Conservation (phyloP, 768 basidiomycete species). For the Butyriboletus loyo region DNA sequence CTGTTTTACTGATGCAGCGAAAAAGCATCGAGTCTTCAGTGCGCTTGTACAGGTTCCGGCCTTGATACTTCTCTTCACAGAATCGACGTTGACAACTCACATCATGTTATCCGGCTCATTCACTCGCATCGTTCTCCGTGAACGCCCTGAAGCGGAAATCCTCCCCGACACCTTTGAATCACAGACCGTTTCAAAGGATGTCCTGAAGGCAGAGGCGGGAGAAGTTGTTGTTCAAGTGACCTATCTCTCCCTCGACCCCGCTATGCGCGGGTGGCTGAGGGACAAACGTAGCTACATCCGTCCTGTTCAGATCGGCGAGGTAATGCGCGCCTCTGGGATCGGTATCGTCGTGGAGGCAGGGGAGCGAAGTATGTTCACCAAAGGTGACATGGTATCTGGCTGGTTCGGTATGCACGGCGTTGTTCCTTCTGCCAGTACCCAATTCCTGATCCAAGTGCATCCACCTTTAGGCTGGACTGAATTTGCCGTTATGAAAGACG, state of each 20-base stretch:
- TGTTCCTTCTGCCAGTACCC: not conserved
- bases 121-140: conserved; percentile 71
- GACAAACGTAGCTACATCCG: conserved; percentile 64
- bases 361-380: conserved; percentile 47
- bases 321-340: conserved; percentile 37
- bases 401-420: conserved; percentile 46
- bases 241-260: conserved; percentile 82
- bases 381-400: conserved; percentile 71
- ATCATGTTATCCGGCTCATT: conserved; percentile 36
- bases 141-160: conserved; percentile 68
- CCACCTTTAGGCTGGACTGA: conserved; percentile 67
- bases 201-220: conserved; percentile 47
- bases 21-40: not conserved
- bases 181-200: conserved; percentile 49
- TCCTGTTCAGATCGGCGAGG: not conserved
- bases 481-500: conserved; percentile 60
- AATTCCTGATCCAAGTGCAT: not conserved
- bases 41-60: not conserved
- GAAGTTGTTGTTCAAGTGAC: conserved; percentile 75
- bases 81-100: not conserved
- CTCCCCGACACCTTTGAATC: conserved; percentile 70
- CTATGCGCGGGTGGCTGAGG: conserved; percentile 82
- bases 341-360: conserved; percentile 64
- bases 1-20: no score
- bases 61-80: not conserved